Evolutionary conservation across 116 monocot species (phyloP), one percentile per base, ranked within the genome.

Genomic region (Posidonia oceanica): DNA sequence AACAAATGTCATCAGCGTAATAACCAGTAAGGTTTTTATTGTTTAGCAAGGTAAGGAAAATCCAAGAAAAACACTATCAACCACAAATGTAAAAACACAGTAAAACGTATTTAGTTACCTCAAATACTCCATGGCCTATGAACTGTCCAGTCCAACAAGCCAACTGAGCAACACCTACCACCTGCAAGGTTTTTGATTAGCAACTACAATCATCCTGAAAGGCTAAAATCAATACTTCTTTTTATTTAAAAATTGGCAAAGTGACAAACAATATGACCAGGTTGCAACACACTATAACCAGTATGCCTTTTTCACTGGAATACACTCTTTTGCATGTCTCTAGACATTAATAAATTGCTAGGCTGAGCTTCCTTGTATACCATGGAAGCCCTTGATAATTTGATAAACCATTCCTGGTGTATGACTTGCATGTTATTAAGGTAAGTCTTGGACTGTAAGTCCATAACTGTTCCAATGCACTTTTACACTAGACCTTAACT

Each of bases 81-180:
- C 39, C 66, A 21, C 40, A 60, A 59, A 66, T 53, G 4, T 10
- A 69, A 14, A 58, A 36, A 40, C 21, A 59, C 0, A 16, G 22
- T 60, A 42, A n/a, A 37, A 37, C 18, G 53, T 3, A 39, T 29
- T 57, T 37, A 2, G 14, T 69, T 81, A 89, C 97, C 97, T 97
- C 97, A 72, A 89, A 97, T 14, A 78, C 78, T 22, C 87, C 97
- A 70, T 97, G 97, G 36, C 97, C 97, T 69, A 97, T 79, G 61
- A 89, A 87, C 75, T 82, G 89, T 41, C 81, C 77, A 11, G 70
- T 71, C 89, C 85, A 87, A 64, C 87, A 87, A 51, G 92, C 76
- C 14, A 92, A 14, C 74, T 92, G 89, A 73, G 80, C 58, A 15
- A 76, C 87, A 53, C 82, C 67, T 59, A 80, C 87, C 38, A 97